Base-by-base conservation (phyloP, 306 rosid genomes). In the Ziziphus jujuba region DNA sequence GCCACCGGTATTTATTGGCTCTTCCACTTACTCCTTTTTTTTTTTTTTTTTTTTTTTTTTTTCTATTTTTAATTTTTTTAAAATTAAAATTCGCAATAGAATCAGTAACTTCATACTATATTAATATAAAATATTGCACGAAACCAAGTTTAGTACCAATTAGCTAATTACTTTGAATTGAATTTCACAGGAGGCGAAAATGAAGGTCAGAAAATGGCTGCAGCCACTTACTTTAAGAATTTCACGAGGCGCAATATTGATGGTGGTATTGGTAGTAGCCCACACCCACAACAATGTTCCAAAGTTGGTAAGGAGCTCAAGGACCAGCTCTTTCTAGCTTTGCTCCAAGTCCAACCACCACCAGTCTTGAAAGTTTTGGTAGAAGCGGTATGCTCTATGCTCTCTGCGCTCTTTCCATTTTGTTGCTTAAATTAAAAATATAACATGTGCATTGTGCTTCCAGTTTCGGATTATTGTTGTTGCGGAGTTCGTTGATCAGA, bases 161-260 rank as follows among this genome's bases (percentile, higher is more conserved):
- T 31, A 25, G 33, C 56, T 33, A 14, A 14, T 19, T 51, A 5
- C 15, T 24, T 56, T n/a, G 43, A 34, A 25, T 31, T n/a, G n/a
- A 5, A 61, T 21, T 43, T 33, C 59, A 17, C 25, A 91, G 97
- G 82, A 31, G 89, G 79, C 38, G 87, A 85, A 67, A 77, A 77
- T 74, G 83, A 84, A 70, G 97, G 93, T 66, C 81, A 54, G 67
- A 86, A 76, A 73, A 52, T 88, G 35, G 84, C 97, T 44, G 97
- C 93, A 47, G 93, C 96, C 5, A 70, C 96, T 0, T 91, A 88
- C 77, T 84, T 91, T 24, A 91, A 91, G 71, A 91, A 88, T 57
- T 84, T 88, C 75, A 77, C 91, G 2, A 82, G 93, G 54, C 78
- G 87, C 15, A 86, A 71, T 44, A 59, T 83, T 17, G 90, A 83